Percentiles rank a stretch among this genome's conserved stretches.
Evolutionary conservation across 495 filamentous ascomycete species (phyloP).

Genomic region (Hyaloscypha variabilis): DNA sequence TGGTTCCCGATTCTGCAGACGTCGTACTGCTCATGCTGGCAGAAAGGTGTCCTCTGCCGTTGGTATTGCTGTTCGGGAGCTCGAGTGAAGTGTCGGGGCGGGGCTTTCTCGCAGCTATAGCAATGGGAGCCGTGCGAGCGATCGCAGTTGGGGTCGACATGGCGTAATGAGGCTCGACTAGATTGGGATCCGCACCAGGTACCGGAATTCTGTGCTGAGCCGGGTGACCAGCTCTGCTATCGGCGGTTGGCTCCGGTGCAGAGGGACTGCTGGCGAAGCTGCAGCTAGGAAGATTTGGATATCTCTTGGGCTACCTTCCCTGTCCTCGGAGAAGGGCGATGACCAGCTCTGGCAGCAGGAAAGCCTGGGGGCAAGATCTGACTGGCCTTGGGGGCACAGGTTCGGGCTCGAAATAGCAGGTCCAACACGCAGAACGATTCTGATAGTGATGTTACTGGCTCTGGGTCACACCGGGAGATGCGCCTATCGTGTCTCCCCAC

Average conservation of each 20-base stretch:
- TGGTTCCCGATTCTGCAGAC: conserved; percentile 49
- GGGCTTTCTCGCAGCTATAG: conserved; percentile 57
- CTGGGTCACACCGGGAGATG: conserved; percentile 9
- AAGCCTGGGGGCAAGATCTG: background rate
- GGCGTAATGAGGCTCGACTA: conserved; percentile 35
- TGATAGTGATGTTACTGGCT: conserved; percentile 27
- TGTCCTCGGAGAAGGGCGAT: conserved; percentile 32
- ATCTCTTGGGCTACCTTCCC: conserved; percentile 23
- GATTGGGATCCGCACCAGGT: conserved; percentile 25
- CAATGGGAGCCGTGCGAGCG: conserved; percentile 57
- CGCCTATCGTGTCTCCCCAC: conserved; percentile 33
- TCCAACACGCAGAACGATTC: conserved; percentile 18
- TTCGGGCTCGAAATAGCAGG: conserved; percentile 19
- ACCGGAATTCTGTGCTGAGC: conserved; percentile 31
- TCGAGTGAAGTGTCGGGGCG: conserved; percentile 27
- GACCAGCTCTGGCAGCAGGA: conserved; percentile 7
- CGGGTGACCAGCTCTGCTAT: conserved; percentile 26
- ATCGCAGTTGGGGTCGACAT: conserved; percentile 53
- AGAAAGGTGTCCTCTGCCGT: conserved; percentile 40
- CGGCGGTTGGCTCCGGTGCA: conserved; percentile 26
- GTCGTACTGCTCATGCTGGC: conserved; percentile 49
- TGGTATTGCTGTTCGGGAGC: conserved; percentile 34
- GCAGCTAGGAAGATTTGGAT: conserved; percentile 26
- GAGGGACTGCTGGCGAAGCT: conserved; percentile 10
- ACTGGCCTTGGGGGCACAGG: background rate